Conservation (phyloP, 345 rosid species). For the Alliaria petiolata region DNA sequence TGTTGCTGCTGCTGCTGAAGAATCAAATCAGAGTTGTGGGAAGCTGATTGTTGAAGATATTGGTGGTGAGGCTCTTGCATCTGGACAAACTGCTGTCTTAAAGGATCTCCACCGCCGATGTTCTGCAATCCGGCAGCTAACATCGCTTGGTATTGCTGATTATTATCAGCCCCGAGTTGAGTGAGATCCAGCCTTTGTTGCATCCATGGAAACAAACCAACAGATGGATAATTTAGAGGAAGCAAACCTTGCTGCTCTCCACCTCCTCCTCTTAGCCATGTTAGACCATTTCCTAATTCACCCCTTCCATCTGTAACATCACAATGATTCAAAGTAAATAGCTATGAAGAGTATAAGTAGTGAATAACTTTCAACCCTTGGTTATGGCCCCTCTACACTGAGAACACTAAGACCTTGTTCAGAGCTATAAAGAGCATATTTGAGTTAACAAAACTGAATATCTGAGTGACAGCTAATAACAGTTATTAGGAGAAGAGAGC, state of each 20-base stretch:
- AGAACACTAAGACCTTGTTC: no score
- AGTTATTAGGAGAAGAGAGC: not conserved
- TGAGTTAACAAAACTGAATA: not conserved
- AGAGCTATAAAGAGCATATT: no score
- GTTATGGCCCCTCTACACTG: no score
- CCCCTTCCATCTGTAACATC: constrained; percentile 51
- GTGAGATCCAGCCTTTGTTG: constrained; percentile 64
- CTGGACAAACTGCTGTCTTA: constrained; percentile 58
- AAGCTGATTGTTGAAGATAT: constrained; percentile 55
- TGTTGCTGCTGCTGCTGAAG: constrained; percentile 50
- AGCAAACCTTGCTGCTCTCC: constrained; percentile 59
- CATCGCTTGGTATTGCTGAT: constrained; percentile 65
- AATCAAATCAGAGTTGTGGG: constrained; percentile 44
- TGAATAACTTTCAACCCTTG: no score
- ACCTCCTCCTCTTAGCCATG: constrained; percentile 61
- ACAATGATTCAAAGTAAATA: constrained; percentile 1
- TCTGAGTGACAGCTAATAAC: constrained; percentile 6
- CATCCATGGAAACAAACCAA: constrained; percentile 59
- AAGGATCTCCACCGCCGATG: constrained; percentile 48
- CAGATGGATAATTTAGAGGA: constrained; percentile 54
- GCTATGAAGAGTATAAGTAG: not conserved
- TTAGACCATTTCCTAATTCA: constrained; percentile 46
- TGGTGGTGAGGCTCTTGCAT: constrained; percentile 53
- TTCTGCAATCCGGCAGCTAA: constrained; percentile 53
- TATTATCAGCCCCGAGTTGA: constrained; percentile 52